Conservation (phyloP, 768 basidiomycete species). For the Hysterangium stoloniferum region DNA sequence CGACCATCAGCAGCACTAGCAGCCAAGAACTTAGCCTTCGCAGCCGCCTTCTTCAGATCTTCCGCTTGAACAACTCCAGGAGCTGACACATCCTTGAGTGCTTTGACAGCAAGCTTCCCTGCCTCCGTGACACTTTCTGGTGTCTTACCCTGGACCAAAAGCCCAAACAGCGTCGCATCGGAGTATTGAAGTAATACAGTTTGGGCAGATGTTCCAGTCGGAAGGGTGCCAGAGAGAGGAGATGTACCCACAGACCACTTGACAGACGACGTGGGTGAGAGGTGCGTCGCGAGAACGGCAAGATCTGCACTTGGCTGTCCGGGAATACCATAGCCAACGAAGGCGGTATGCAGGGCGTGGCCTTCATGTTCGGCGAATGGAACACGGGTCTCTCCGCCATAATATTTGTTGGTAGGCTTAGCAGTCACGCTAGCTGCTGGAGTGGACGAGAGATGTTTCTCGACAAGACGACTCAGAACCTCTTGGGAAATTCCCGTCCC, state of each 20-base stretch:
- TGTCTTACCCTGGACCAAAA: constrained; percentile 67
- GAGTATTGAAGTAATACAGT: constrained; percentile 83
- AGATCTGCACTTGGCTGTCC: constrained; percentile 60
- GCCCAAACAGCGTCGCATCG: constrained; percentile 82
- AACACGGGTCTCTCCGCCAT: constrained; percentile 85
- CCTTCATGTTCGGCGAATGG: constrained; percentile 35
- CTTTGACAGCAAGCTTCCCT: constrained; percentile 58
- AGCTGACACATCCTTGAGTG: constrained; percentile 43
- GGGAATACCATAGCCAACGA: constrained; percentile 82
- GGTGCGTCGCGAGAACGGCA: constrained; percentile 69
- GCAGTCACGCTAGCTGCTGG: constrained; percentile 26
- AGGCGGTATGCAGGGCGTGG: constrained; percentile 58
- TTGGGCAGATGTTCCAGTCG: constrained; percentile 56
- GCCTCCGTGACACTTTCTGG: constrained; percentile 57
- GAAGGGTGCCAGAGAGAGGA: constrained; percentile 53
- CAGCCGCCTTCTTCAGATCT: constrained; percentile 71
- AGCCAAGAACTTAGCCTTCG: constrained; percentile 82
- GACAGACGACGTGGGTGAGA: constrained; percentile 71
- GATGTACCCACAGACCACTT: constrained; percentile 82
- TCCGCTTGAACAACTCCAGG: constrained; percentile 40
- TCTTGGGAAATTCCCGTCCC: constrained; percentile 79
- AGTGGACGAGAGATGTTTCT: constrained; percentile 46
- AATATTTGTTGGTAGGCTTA: constrained; percentile 44
- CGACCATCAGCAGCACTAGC: constrained; percentile 64
- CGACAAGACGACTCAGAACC: constrained; percentile 62